These are phyloP conservation scores for Cucumis melo DNA, from an alignment of 306 rosid species.

Conservation along the genomic window DNA sequence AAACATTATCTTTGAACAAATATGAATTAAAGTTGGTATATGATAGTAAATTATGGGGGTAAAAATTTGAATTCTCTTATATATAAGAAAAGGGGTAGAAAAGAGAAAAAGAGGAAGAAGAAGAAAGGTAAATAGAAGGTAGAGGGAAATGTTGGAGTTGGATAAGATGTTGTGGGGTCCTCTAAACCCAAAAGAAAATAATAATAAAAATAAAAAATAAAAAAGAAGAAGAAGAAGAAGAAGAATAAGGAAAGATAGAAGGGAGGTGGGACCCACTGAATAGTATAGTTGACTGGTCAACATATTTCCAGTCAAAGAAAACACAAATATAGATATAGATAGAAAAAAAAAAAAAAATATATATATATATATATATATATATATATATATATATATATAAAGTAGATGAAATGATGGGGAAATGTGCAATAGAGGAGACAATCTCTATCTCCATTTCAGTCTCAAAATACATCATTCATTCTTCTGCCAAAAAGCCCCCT, in stretches of 20 bases:
- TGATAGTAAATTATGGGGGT: too few relatives aligned
- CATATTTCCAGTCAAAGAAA: background rate
- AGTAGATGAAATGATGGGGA: background rate
- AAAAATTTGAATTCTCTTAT: too few relatives aligned
- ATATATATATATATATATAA: too few relatives aligned
- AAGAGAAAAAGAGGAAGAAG: background rate
- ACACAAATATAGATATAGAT: background rate
- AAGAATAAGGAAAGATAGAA: too few relatives aligned
- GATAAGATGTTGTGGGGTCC: constrained; percentile 1
- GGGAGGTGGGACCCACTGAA: background rate
- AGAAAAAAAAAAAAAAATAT: background rate
- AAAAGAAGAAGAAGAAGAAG: too few relatives aligned
- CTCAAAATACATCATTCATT: background rate
- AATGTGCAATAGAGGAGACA: constrained; percentile 1
- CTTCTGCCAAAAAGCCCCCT: background rate
- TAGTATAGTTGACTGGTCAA: constrained; percentile 2
- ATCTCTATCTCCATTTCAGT: background rate
- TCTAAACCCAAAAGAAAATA: background rate
- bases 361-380: too few relatives aligned
- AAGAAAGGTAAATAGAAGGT: background rate
- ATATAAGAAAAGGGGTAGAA: background rate
- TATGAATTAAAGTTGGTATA: too few relatives aligned
- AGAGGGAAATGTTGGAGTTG: background rate
- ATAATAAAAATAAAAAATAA: too few relatives aligned
- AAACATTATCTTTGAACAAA: too few relatives aligned